Base-by-base conservation (phyloP, 2,329 filamentous ascomycete species). In the Aspergillus latus region DNA sequence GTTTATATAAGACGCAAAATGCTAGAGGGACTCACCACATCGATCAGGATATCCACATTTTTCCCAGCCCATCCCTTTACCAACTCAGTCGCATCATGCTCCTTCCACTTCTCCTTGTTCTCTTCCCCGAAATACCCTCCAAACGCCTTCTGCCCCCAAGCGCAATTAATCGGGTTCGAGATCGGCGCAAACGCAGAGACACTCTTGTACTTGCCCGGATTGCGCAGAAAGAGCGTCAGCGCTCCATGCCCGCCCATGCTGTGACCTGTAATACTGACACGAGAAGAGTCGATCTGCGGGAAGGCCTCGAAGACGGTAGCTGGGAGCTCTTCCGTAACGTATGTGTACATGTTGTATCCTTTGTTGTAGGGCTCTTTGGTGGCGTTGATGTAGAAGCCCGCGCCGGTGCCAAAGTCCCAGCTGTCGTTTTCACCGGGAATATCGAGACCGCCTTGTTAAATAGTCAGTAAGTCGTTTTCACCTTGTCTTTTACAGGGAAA, bases 191-290 rank as follows among this genome's bases (percentile, higher is more conserved):
- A 96, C 1, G 93, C 93, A 60, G 88, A 92, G 56, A 94, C 91
- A 62, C 86, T 90, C 78, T 88, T 89, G 81, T 96, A 99, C 78
- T 84, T 86, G 61, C 89, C 91, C 0, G 94, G 92, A 76, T 97
- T 88, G 79, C 90, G 93, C 51, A 99, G 82, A 80, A 84, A 82
- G 66, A 97, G 78, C 45, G 92, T 96, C 65, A 99, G 80, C 44
- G 94, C 94, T 61, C 94, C 94, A 75, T 99, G 94, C 0, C 94
- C 94, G 64, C 94, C 94, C 94, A 99, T 99, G 67, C 88, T 92
- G 78, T 99, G 94, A 5, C 94, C 94, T 40, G 90, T 90, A 68
- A 99, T 94, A 74, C 87, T 88, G 54, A 97, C 86, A 40, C 88
- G 82, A 29, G 68, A 75, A 0, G 74, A 68, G 73, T 97, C 93